These are phyloP conservation scores for Rhizopogon salebrosus DNA, from an alignment of 768 basidiomycete genomes.

Conservation along the genomic window DNA sequence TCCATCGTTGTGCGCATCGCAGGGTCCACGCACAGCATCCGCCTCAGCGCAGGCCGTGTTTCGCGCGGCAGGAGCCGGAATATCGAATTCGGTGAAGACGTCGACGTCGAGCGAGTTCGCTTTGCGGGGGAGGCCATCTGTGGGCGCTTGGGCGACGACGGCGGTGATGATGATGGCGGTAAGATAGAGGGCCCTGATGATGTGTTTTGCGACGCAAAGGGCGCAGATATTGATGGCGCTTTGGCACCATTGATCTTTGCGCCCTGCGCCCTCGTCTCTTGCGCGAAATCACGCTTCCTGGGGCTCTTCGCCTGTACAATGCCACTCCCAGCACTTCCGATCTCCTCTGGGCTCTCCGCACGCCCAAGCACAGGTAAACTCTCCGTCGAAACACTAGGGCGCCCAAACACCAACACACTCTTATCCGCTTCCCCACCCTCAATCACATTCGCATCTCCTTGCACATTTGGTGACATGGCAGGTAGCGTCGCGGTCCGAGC, in stretches of 20 bases:
- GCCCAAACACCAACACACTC: slow-evolving; percentile 69
- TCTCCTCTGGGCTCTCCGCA: background rate
- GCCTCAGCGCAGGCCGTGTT: slow-evolving; percentile 79
- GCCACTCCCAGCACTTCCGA: background rate
- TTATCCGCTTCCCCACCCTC: slow-evolving; percentile 51
- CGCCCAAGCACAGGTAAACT: slow-evolving; percentile 36
- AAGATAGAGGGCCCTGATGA: slow-evolving; percentile 18
- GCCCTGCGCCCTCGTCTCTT: slow-evolving; percentile 1
- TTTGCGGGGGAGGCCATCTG: slow-evolving; percentile 33
- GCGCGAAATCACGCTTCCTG: background rate
- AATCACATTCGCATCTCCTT: background rate
- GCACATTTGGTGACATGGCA: slow-evolving; percentile 6
- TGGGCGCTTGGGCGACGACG: slow-evolving; percentile 63
- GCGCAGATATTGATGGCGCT: background rate
- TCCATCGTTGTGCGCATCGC: slow-evolving; percentile 86
- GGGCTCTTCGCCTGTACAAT: background rate
- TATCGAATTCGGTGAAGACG: slow-evolving; percentile 66
- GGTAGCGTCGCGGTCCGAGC: slow-evolving; percentile 32
- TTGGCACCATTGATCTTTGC: background rate
- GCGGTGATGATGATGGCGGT: slow-evolving; percentile 29
- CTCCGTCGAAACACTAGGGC: slow-evolving; percentile 76
- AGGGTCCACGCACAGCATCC: slow-evolving; percentile 93
- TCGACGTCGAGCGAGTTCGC: slow-evolving; percentile 19
- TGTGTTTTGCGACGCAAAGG: background rate
- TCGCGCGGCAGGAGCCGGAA: slow-evolving; percentile 95